Evolutionary conservation across 2,329 filamentous ascomycete species (phyloP).

Genomic region (Ascochyta viciae-villosae): DNA sequence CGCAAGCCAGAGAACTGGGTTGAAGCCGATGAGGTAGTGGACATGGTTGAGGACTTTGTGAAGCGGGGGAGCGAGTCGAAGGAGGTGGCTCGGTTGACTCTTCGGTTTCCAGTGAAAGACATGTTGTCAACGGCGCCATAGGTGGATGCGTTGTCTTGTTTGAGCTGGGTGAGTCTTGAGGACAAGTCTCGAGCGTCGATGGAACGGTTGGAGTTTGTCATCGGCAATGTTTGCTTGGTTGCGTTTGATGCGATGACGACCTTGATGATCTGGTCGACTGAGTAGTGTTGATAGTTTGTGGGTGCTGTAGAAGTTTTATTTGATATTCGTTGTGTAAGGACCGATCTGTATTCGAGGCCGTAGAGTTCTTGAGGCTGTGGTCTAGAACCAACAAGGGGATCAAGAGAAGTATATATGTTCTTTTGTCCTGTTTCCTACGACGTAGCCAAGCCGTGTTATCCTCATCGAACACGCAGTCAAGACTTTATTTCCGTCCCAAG

Average conservation of each 20-base stretch:
- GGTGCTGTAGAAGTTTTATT: neutral
- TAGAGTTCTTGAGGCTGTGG: conserved; percentile 1
- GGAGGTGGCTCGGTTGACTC: conserved; percentile 39
- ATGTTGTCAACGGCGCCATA: conserved; percentile 23
- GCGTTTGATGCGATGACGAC: conserved; percentile 1
- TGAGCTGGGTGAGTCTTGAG: conserved; percentile 28
- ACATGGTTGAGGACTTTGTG: conserved; percentile 38
- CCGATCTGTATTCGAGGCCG: neutral
- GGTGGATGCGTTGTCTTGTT: conserved; percentile 15
- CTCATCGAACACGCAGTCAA: conserved; percentile 8
- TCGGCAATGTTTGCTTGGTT: conserved; percentile 27
- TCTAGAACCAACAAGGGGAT: conserved; percentile 2
- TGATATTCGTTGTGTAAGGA: neutral
- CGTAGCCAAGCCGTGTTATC: conserved; percentile 13
- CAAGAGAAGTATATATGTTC: conserved; percentile 13
- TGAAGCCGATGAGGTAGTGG: conserved; percentile 27
- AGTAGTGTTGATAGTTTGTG: conserved; percentile 6
- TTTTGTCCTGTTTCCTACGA: neutral
- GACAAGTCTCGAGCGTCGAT: conserved; percentile 38
- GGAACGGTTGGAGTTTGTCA: conserved; percentile 38
- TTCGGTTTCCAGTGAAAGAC: conserved; percentile 25
- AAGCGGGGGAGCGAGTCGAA: conserved; percentile 31
- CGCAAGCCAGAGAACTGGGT: conserved; percentile 24
- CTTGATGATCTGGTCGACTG: conserved; percentile 1
- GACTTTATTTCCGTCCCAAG: conserved; percentile 13